phyloP scores from a whole-genome alignment of 2,329 filamentous ascomycete species.

The Colletotrichum orbiculare region DNA sequence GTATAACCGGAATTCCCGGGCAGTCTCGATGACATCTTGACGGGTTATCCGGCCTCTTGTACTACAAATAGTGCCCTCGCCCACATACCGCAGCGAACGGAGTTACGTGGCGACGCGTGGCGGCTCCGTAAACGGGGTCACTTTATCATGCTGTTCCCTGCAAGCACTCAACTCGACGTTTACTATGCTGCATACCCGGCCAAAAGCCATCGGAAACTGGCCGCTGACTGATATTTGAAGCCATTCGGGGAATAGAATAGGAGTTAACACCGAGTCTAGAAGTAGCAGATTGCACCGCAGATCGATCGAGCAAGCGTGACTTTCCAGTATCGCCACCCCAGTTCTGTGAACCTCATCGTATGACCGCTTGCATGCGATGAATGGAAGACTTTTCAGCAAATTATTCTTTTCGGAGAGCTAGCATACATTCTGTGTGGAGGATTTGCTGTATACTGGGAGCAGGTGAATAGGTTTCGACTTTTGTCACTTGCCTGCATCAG shows the following conservation, averaged over 20 bases:
- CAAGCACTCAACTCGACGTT: neutral
- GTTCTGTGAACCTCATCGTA: too few species aligned
- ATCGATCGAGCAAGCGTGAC: too few species aligned
- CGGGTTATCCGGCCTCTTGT: conserved; percentile 9
- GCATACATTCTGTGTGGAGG: too few species aligned
- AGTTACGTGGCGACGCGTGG: conserved; percentile 23
- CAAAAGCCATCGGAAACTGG: conserved; percentile 18
- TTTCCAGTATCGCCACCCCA: too few species aligned
- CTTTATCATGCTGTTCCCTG: conserved; percentile 23
- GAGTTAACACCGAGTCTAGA: too few species aligned
- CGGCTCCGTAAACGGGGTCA: conserved; percentile 17
- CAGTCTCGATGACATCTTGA: neutral
- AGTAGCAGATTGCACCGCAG: too few species aligned
- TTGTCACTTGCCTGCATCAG: too few species aligned
- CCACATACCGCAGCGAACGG: conserved; percentile 14
- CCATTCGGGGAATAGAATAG: neutral
- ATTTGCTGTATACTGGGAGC: too few species aligned
- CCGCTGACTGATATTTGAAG: neutral
- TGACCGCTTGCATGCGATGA: too few species aligned
- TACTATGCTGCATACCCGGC: neutral
- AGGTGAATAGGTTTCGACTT: too few species aligned
- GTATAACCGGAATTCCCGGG: neutral
- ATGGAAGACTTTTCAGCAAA: too few species aligned
- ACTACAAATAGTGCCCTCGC: neutral
- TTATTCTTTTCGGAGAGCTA: too few species aligned